Conservation (phyloP, 495 filamentous ascomycete genomes). For the Lophium mytilinum region DNA sequence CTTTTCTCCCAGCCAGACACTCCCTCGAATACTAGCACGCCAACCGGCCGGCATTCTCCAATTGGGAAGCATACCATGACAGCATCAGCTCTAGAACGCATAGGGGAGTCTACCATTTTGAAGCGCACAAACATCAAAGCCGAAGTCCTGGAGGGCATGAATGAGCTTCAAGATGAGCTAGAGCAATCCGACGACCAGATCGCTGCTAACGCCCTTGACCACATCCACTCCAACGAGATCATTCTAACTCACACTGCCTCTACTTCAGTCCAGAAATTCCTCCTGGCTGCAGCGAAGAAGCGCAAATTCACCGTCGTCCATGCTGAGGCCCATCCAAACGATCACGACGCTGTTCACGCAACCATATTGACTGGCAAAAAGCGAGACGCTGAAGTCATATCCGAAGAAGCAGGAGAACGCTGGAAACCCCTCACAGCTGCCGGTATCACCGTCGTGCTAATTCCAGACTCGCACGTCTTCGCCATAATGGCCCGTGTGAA, state of each 20-base stretch:
- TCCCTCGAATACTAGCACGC: slow-evolving; percentile 30
- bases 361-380: slow-evolving; percentile 47
- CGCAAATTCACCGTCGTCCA: slow-evolving; percentile 82
- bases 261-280: slow-evolving; percentile 74
- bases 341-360: slow-evolving; percentile 52
- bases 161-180: slow-evolving; percentile 87
- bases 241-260: slow-evolving; percentile 79
- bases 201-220: slow-evolving; percentile 71
- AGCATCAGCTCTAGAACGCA: slow-evolving; percentile 23
- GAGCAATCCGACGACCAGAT: slow-evolving; percentile 84
- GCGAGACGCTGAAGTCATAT: slow-evolving; percentile 37
- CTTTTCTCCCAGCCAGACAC: slow-evolving; percentile 56
- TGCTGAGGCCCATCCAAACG: slow-evolving; percentile 62
- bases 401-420: slow-evolving; percentile 43
- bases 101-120: slow-evolving; percentile 14
- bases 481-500: slow-evolving; percentile 89
- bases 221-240: slow-evolving; percentile 85
- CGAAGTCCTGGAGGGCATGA: slow-evolving; percentile 82
- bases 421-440: slow-evolving; percentile 70
- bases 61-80: slow-evolving; percentile 25
- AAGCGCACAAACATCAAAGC: slow-evolving; percentile 43
- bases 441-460: slow-evolving; percentile 71
- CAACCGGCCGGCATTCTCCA: slow-evolving; percentile 30
- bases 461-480: slow-evolving; percentile 77
- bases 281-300: slow-evolving; percentile 73